These are phyloP conservation scores for Oidiodendron maius DNA, from an alignment of 495 filamentous ascomycete genomes.

Conservation along the genomic window DNA sequence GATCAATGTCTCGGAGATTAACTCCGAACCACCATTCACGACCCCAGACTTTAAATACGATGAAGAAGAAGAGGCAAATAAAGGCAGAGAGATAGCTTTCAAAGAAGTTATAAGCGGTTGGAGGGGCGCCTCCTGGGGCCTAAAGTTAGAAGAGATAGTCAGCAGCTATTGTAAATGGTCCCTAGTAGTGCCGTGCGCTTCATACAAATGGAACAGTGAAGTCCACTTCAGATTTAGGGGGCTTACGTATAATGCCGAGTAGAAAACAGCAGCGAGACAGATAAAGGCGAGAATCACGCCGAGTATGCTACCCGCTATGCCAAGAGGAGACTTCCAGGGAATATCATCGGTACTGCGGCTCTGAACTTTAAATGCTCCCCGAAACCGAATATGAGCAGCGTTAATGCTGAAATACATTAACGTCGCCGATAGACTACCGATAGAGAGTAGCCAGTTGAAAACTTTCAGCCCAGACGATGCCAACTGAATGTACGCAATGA, in stretches of 20 bases:
- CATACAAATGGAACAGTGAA: conserved; percentile 62
- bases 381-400: conserved; percentile 53
- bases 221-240: conserved; percentile 29
- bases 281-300: conserved; percentile 56
- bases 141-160: conserved; percentile 76
- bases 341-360: conserved; percentile 64
- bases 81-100: too few species aligned
- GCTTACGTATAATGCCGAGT: background rate
- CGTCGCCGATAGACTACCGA: conserved; percentile 48
- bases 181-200: conserved; percentile 69
- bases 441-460: conserved; percentile 55
- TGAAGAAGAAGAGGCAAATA: too few species aligned
- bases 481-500: conserved; percentile 46
- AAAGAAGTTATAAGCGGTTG: too few species aligned
- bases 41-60: too few species aligned
- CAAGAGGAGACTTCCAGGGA: conserved; percentile 59
- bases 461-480: conserved; percentile 35
- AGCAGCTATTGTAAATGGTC: conserved; percentile 67
- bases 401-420: conserved; percentile 54
- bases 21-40: too few species aligned
- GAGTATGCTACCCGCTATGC: conserved; percentile 61
- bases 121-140: conserved; percentile 13
- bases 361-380: conserved; percentile 55
- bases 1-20: too few species aligned
- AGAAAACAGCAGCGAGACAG: conserved; percentile 49